phyloP scores from a whole-genome alignment of 805 yeast species.

The Candida chauliodis region DNA sequence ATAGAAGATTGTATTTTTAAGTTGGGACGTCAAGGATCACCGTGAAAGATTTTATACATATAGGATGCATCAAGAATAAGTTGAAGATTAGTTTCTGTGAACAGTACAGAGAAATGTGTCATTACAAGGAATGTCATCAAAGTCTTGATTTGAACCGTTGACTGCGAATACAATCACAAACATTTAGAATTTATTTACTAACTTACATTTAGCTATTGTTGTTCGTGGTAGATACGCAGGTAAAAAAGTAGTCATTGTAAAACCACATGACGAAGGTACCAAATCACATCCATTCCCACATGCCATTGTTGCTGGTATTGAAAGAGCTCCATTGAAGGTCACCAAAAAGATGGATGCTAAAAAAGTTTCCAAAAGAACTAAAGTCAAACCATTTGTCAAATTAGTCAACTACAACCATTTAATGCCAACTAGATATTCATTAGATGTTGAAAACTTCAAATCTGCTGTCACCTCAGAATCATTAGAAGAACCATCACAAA shows the following conservation, averaged over 20 bases:
- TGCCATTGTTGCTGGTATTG: constrained; percentile 99
- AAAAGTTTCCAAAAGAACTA: constrained; percentile 95
- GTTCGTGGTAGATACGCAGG: constrained; percentile 99
- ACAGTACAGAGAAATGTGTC: no score
- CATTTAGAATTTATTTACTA: constrained; percentile 21
- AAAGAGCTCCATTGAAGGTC: constrained; percentile 96
- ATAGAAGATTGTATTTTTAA: neutral
- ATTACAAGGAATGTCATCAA: no score
- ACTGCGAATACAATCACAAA: neutral
- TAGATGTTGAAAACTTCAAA: constrained; percentile 96
- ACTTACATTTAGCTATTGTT: constrained; percentile 73
- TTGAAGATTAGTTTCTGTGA: no score
- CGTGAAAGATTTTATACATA: no score
- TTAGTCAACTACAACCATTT: constrained; percentile 99
- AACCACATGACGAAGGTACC: constrained; percentile 98
- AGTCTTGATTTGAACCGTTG: no score
- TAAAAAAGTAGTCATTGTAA: constrained; percentile 98
- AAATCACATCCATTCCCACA: constrained; percentile 98
- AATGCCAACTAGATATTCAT: constrained; percentile 99
- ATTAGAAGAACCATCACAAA: constrained; percentile 95
- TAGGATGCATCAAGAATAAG: no score
- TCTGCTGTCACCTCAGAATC: constrained; percentile 87
- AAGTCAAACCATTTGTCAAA: constrained; percentile 98
- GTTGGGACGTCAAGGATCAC: no score
- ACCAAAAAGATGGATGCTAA: constrained; percentile 92